Base-by-base conservation (phyloP, 1,284 basidiomycete genomes). In the Waitea zeae region DNA sequence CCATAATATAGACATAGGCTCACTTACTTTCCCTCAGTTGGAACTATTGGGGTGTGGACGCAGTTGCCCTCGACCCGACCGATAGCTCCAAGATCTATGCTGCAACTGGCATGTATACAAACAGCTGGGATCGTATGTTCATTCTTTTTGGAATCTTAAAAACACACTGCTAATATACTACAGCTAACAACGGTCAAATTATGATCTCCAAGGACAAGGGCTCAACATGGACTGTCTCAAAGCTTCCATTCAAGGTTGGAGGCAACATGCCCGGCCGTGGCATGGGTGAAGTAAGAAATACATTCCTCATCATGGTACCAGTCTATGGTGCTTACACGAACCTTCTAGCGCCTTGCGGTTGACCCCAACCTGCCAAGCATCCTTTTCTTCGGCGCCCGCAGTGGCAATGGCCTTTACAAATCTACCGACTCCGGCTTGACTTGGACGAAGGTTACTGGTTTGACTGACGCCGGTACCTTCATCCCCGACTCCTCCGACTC, bases 211-310 rank as follows among this genome's bases (percentile, higher is more conserved):
- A 57, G 5, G 64, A 78, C 44, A 58, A 62, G 38, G 72, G 73
- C 7, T 47, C 57, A 12, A 68, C 67, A 1, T 78, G 64, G 49
- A 65, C 60, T 0, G 43, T 58, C 3, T 63, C 64, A 1, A 38
- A 44, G 3, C 51, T 78, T 1, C 64, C 70, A 2, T 76, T 77
- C 59, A 76, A 78, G 40, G 60, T 26, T 26, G 24, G 3, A 27
- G 70, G 71, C 4, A 77, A 77, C 47, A 77, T 76, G 72, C 73
- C 71, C 14, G 72, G 70, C 33, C 67, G 71, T 47, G 72, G 70
- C 35, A 52, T 60, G 46, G 55, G 54, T 19, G 54, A 56, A 45
- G 51, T 55, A 36, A 38, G 46, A 18, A 24, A 11, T 22, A 19
- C 39, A 38, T 40, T 33, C 24, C 34, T 27, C 27, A 24, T 17